Conservation (phyloP, 2,329 filamentous ascomycete genomes). For the Cladosporium sp. region DNA sequence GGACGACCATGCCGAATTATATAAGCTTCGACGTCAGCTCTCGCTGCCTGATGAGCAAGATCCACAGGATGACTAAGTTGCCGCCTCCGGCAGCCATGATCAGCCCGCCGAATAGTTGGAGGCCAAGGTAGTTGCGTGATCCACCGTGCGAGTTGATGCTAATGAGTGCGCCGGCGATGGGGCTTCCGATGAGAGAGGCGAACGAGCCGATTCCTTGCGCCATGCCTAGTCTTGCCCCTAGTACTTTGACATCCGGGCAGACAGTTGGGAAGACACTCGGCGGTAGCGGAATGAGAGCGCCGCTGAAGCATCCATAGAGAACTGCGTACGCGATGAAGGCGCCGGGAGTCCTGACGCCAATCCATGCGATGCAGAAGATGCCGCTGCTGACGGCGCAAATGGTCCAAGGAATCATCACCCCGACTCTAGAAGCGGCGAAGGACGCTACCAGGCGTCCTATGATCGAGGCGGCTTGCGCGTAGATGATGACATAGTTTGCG, state of each 20-base stretch:
- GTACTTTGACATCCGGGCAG: slow-evolving; percentile 41
- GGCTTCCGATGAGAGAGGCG: slow-evolving; percentile 39
- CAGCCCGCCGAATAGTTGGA: slow-evolving; percentile 27
- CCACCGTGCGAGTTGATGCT: slow-evolving; percentile 11
- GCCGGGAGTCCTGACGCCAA: slow-evolving; percentile 37
- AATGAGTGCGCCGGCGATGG: slow-evolving; percentile 40
- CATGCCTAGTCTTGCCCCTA: slow-evolving; percentile 44
- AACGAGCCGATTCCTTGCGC: slow-evolving; percentile 40
- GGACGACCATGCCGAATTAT: neutral
- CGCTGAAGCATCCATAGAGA: slow-evolving; percentile 40
- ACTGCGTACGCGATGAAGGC: slow-evolving; percentile 39
- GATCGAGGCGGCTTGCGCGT: slow-evolving; percentile 52
- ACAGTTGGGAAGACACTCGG: slow-evolving; percentile 38
- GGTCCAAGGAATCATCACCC: slow-evolving; percentile 52
- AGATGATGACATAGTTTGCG: slow-evolving; percentile 50
- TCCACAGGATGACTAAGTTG: slow-evolving; percentile 22
- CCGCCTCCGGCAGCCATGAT: slow-evolving; percentile 24
- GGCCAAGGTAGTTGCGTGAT: slow-evolving; percentile 20
- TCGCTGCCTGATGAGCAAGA: slow-evolving; percentile 20
- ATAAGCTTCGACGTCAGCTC: slow-evolving; percentile 19
- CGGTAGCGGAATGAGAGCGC: slow-evolving; percentile 42
- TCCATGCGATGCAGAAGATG: slow-evolving; percentile 51
- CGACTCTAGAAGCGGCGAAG: slow-evolving; percentile 42
- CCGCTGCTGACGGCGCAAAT: slow-evolving; percentile 42
- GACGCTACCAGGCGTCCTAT: slow-evolving; percentile 47